phyloP scores from a whole-genome alignment of 1,139 yeast genomes.

The Pichia sp. region DNA sequence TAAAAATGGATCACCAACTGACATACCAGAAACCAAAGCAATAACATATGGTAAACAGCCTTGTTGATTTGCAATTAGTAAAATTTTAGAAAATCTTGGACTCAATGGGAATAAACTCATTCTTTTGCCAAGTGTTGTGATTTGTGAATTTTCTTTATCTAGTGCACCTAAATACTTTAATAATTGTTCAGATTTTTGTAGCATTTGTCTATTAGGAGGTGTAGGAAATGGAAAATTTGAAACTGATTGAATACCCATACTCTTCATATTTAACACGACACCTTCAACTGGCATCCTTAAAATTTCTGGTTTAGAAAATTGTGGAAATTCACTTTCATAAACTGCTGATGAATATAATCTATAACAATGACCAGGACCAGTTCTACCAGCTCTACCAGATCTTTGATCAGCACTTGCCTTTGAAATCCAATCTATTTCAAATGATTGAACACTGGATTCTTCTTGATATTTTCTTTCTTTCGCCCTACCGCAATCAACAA shows the following conservation, averaged over 20 bases:
- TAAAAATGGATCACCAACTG: constrained; percentile 91
- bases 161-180: constrained; percentile 77
- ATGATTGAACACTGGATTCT: constrained; percentile 86
- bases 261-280: constrained; percentile 87
- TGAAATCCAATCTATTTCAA: constrained; percentile 86
- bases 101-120: constrained; percentile 92
- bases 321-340: constrained; percentile 76
- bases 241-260: constrained; percentile 92
- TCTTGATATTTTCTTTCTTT: constrained; percentile 83
- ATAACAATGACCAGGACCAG: constrained; percentile 98
- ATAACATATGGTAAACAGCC: constrained; percentile 81
- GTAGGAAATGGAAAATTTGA: constrained; percentile 96
- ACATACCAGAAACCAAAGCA: constrained; percentile 84
- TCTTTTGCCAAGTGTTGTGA: constrained; percentile 74
- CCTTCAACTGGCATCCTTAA: constrained; percentile 95
- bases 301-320: constrained; percentile 85
- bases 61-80: constrained; percentile 80
- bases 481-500: constrained; percentile 90
- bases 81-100: constrained; percentile 88
- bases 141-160: constrained; percentile 36
- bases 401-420: constrained; percentile 96
- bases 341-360: constrained; percentile 93
- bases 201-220: constrained; percentile 64
- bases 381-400: constrained; percentile 98
- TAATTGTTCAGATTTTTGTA: constrained; percentile 61